A percentile compares a stretch with the other conserved stretches of the same genome.
Evolutionary conservation across 768 basidiomycete genomes (phyloP).

Genomic region (Mycena rosella): DNA sequence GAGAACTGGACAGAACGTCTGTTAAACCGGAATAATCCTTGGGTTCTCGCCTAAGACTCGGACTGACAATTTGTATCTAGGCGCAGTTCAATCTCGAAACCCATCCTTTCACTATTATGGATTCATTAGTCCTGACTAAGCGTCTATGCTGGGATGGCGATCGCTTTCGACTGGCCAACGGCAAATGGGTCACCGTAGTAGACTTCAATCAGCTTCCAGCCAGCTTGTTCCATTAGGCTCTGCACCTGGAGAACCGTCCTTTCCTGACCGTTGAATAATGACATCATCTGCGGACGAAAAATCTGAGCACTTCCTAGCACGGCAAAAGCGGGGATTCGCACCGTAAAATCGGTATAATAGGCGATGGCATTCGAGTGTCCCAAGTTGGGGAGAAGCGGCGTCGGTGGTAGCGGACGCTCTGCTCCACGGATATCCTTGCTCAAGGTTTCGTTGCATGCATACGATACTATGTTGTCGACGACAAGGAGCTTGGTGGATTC

Average conservation of each 20-base stretch:
- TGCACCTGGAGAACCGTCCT: constrained; percentile 6
- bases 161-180: constrained; percentile 16
- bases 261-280: constrained; percentile 8
- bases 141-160: not conserved
- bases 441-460: constrained; percentile 6
- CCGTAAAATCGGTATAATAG: constrained; percentile 2
- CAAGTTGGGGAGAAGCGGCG: constrained; percentile 10
- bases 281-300: not conserved
- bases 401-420: not conserved
- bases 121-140: no score
- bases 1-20: no score
- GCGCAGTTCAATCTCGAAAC: no score
- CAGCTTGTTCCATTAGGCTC: not conserved
- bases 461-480: constrained; percentile 6
- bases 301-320: not conserved
- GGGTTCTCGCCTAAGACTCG: no score
- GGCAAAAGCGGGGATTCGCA: not conserved
- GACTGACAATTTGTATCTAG: no score
- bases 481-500: not conserved
- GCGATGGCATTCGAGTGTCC: not conserved
- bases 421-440: constrained; percentile 10
- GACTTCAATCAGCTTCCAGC: constrained; percentile 17
- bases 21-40: no score
- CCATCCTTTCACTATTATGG: no score
- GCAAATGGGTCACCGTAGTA: constrained; percentile 13